phyloP scores from a whole-genome alignment of 1,139 yeast genomes.

The Taiozyma sp. region DNA sequence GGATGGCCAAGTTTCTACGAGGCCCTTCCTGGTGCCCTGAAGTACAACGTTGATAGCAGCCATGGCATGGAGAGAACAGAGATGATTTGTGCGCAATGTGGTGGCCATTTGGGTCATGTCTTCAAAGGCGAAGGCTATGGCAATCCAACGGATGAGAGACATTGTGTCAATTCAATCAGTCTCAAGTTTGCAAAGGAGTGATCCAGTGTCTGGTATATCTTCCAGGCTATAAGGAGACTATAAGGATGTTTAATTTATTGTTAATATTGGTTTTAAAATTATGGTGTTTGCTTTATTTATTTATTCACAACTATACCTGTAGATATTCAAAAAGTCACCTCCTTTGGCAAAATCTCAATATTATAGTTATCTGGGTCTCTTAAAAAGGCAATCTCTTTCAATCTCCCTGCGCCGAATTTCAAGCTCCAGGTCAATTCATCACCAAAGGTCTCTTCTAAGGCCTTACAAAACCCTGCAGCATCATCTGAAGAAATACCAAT shows the following conservation, averaged over 20 bases:
- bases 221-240: no score
- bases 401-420: slow-evolving; percentile 56
- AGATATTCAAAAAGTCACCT: not conserved
- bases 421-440: slow-evolving; percentile 44
- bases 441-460: slow-evolving; percentile 41
- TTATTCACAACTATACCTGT: not conserved
- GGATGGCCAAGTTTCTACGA: slow-evolving; percentile 98
- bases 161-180: slow-evolving; percentile 87
- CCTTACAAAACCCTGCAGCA: slow-evolving; percentile 49
- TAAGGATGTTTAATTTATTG: not conserved
- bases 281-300: not conserved
- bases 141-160: slow-evolving; percentile 89
- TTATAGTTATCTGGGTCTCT: slow-evolving; percentile 93
- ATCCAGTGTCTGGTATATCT: not conserved
- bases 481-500: slow-evolving; percentile 69
- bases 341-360: slow-evolving; percentile 58
- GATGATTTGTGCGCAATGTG: slow-evolving; percentile 84
- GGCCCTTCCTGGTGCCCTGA: slow-evolving; percentile 78
- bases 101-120: slow-evolving; percentile 92
- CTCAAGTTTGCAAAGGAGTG: slow-evolving; percentile 48
- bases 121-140: slow-evolving; percentile 91
- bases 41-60: slow-evolving; percentile 50
- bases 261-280: not conserved
- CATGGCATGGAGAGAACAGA: slow-evolving; percentile 82
- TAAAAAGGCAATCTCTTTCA: slow-evolving; percentile 60